These are phyloP conservation scores for Apiospora malaysiana DNA, from an alignment of 2,329 filamentous ascomycete species.

Conservation along the genomic window DNA sequence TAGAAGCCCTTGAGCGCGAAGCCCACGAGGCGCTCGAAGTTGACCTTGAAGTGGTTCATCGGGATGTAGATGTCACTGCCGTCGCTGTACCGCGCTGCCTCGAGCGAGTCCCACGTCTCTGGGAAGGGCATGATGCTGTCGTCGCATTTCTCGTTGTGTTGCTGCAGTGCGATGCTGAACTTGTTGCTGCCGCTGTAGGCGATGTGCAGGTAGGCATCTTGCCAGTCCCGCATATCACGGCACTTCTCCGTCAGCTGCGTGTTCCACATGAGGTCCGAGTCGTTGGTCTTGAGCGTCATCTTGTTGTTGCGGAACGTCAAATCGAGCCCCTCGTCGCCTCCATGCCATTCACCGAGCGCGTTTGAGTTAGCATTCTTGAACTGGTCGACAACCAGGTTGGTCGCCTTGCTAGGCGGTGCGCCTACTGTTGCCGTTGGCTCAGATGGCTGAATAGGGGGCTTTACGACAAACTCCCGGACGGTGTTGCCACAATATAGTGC, in stretches of 20 bases:
- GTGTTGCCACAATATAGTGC: conserved; percentile 62
- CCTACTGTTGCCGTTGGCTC: conserved; percentile 54
- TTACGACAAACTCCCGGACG: conserved; percentile 53
- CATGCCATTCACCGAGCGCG: conserved; percentile 68
- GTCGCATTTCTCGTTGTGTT: conserved; percentile 69
- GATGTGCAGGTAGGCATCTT: conserved; percentile 68
- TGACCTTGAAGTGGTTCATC: conserved; percentile 68
- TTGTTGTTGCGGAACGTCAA: conserved; percentile 55
- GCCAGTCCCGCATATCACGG: conserved; percentile 59
- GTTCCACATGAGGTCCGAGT: conserved; percentile 66
- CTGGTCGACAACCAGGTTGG: conserved; percentile 64
- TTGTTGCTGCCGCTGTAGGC: conserved; percentile 65
- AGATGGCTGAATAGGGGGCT: conserved; percentile 46
- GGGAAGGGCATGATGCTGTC: conserved; percentile 62
- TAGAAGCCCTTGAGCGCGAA: conserved; percentile 71
- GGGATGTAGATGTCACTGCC: conserved; percentile 69
- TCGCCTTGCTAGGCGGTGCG: conserved; percentile 53
- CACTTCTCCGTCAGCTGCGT: conserved; percentile 62
- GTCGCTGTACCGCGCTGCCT: conserved; percentile 64
- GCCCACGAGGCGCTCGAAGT: conserved; percentile 60
- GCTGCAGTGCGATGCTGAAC: conserved; percentile 69
- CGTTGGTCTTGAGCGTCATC: conserved; percentile 61
- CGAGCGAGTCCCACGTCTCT: conserved; percentile 70
- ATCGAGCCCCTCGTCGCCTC: conserved; percentile 63
- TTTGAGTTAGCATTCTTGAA: conserved; percentile 61